Evolutionary conservation across 1,284 basidiomycete species (phyloP), one percentile per base, ranked within the genome.

Genomic region (Vanrija sp.): DNA sequence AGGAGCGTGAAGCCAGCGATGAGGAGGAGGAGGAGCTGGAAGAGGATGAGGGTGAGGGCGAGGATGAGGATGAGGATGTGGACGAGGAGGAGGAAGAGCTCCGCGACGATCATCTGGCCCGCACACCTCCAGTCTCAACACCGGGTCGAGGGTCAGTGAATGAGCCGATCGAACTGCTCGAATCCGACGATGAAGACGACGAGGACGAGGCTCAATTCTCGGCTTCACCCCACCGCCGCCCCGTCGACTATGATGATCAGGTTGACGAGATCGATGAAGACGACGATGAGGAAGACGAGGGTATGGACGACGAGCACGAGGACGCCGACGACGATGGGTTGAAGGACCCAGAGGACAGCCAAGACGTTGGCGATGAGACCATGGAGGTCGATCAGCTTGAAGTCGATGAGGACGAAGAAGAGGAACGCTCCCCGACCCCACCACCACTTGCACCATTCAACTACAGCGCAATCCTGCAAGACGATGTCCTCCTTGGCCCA

Each of bases 201-300:
- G 7, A 18, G 26, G 6, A 10, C n/a, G 38, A 47, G 15, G 46
- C 21, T 29, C 46, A 52, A 1, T 40, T 6, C 3, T 4, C 28
- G 8, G 23, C 26, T 19, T 14, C n/a, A 39, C 21, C 51, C 25
- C 43, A 51, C 19, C 46, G 44, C 14, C 49, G 18, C 21, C 46
- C 46, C 12, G 38, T 18, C 10, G 45, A 57, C 21, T 49, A 44
- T 28, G 51, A 61, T n/a, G 51, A 48, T n/a, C 47, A 44, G 6
- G 40, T 44, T 6, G 49, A 52, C 6, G 46, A 51, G 21, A 39
- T 46, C 14, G 45, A 46, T 38, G 48, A 49, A 18, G 49, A 43
- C 15, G 47, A 54, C 19, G 43, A 43, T 18, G 52, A 44, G 1
- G 28, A 21, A 1, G 46, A 44, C 3, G 44, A 34, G 38, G 43